Conservation (phyloP, 805 yeast genomes). For the Saturnispora saitoi region DNA sequence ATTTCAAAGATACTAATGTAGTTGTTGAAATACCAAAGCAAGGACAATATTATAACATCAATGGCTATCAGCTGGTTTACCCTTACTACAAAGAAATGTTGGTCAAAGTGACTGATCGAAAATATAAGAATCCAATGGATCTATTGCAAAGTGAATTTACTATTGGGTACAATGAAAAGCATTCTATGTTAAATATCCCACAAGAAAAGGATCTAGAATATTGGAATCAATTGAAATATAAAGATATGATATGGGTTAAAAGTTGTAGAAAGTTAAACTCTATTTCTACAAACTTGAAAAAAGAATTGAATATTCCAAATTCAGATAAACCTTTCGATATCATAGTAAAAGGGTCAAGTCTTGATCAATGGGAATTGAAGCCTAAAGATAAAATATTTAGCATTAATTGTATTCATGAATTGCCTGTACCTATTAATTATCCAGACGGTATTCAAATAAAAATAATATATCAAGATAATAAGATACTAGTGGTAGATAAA, state of each 20-base stretch:
- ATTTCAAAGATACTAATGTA: neutral
- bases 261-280: neutral
- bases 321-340: neutral
- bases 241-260: neutral
- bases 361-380: neutral
- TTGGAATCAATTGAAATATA: neutral
- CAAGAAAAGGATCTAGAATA: neutral
- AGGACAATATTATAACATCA: neutral
- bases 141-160: neutral
- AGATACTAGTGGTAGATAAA: slow-evolving; percentile 37
- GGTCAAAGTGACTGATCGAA: neutral
- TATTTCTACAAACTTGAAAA: neutral
- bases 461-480: slow-evolving; percentile 31
- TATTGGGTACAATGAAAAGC: neutral
- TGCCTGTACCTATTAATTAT: slow-evolving; percentile 25
- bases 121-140: neutral
- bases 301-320: neutral
- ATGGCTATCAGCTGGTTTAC: slow-evolving; percentile 1
- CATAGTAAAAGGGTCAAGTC: neutral
- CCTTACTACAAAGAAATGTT: slow-evolving; percentile 5
- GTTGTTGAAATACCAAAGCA: neutral
- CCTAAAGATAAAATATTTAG: neutral
- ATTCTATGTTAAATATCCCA: neutral
- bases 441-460: slow-evolving; percentile 8
- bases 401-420: slow-evolving; percentile 37